Percentiles rank a stretch among this genome's conserved stretches.
phyloP scores from a whole-genome alignment of 352 stramenopile genomes.

The Pythium aphanidermatum region DNA sequence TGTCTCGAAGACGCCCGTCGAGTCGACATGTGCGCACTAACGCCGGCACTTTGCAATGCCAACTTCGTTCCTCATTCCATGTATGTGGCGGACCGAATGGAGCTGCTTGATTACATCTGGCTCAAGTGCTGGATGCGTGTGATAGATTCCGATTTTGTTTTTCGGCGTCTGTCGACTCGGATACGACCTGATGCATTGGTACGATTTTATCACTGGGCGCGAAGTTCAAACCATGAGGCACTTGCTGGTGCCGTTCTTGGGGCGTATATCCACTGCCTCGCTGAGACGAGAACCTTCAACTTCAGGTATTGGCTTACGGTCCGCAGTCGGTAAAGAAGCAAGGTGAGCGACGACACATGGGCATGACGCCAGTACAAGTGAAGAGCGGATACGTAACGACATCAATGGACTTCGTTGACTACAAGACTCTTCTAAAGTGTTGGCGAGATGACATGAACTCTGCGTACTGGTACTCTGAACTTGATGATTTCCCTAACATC shows the following conservation, averaged over 20 bases:
- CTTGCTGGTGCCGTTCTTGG: constrained; percentile 1
- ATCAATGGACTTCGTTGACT: constrained; percentile 4
- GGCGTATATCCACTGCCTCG: constrained; percentile 2
- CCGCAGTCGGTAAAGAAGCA: background rate
- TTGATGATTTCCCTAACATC: constrained; percentile 19
- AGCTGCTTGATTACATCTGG: background rate
- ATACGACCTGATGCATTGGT: background rate
- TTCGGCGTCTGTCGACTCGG: background rate
- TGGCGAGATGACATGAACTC: constrained; percentile 7
- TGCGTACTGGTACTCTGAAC: constrained; percentile 19
- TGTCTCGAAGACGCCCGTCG: background rate
- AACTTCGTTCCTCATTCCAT: too few relatives aligned
- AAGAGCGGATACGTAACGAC: too few relatives aligned
- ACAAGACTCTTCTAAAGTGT: background rate
- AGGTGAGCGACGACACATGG: background rate
- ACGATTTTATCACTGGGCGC: background rate
- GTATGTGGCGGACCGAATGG: background rate
- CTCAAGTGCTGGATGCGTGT: background rate
- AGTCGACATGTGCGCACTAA: background rate
- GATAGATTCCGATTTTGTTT: constrained; percentile 7
- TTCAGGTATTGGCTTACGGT: constrained; percentile 10
- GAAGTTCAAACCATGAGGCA: background rate
- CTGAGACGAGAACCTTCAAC: constrained; percentile 9
- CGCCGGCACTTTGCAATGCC: background rate
- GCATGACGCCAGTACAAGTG: background rate